Conservation (phyloP, 1,284 basidiomycete genomes). For the Cryptococcus maquisensis region DNA sequence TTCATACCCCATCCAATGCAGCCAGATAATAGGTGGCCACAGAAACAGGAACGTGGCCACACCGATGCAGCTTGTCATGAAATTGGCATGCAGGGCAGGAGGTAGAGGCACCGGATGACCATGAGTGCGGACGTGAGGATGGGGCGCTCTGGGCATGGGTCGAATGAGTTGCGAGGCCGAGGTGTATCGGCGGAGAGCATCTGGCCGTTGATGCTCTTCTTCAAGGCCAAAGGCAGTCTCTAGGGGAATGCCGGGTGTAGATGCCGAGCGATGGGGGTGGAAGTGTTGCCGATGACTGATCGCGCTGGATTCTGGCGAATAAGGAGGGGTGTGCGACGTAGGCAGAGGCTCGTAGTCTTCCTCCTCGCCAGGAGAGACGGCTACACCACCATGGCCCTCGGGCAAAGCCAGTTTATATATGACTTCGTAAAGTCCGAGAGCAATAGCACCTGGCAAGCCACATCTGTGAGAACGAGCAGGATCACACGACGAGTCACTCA, state of each 20-base stretch:
- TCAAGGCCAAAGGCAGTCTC: background rate
- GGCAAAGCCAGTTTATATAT: slow-evolving; percentile 49
- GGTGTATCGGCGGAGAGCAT: slow-evolving; percentile 7
- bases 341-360: slow-evolving; percentile 10
- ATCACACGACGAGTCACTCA: slow-evolving; percentile 10
- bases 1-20: slow-evolving; percentile 41
- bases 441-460: slow-evolving; percentile 32
- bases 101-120: slow-evolving; percentile 25
- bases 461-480: background rate
- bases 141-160: background rate
- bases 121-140: background rate
- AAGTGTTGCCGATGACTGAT: background rate
- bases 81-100: slow-evolving; percentile 46
- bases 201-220: background rate
- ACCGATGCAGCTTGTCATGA: slow-evolving; percentile 46
- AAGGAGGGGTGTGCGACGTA: background rate
- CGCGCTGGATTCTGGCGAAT: background rate
- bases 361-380: slow-evolving; percentile 1
- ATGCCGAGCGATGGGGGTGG: slow-evolving; percentile 1
- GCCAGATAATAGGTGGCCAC: slow-evolving; percentile 42
- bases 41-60: slow-evolving; percentile 39
- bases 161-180: slow-evolving; percentile 1
- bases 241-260: slow-evolving; percentile 3
- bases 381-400: slow-evolving; percentile 37
- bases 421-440: slow-evolving; percentile 48